Conservation (phyloP, 495 filamentous ascomycete species). For the Neurospora sp. region DNA sequence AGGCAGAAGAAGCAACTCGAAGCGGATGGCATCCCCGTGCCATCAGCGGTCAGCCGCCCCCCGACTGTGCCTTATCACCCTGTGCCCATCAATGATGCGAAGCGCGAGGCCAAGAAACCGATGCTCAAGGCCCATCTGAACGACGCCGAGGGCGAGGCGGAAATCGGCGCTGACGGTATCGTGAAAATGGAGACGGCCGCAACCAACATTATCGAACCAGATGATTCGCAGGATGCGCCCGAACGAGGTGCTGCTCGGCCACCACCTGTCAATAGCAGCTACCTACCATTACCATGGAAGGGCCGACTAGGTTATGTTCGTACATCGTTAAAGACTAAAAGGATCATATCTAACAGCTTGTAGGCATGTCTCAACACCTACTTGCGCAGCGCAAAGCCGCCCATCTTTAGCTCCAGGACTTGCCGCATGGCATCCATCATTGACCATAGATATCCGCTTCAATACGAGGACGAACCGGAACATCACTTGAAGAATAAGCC, state of each 20-base stretch:
- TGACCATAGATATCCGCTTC: constrained; percentile 74
- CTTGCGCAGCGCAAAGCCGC: constrained; percentile 71
- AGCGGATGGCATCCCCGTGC: neutral
- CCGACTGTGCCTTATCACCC: neutral
- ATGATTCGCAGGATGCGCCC: constrained; percentile 27
- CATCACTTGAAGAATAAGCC: constrained; percentile 77
- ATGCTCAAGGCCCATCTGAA: neutral
- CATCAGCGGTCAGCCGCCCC: neutral
- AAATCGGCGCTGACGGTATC: neutral
- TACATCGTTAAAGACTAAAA: constrained; percentile 2
- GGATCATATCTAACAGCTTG: neutral
- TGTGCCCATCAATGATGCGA: neutral
- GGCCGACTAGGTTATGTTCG: constrained; percentile 83
- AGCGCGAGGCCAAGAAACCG: neutral
- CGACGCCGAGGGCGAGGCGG: neutral
- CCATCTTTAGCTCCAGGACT: constrained; percentile 84
- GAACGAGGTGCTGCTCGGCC: constrained; percentile 43
- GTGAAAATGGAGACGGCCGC: neutral
- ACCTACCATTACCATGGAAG: constrained; percentile 87
- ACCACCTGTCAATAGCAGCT: constrained; percentile 75
- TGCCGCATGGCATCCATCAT: constrained; percentile 87
- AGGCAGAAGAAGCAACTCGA: constrained; percentile 20
- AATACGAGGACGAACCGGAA: constrained; percentile 61
- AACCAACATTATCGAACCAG: constrained; percentile 1
- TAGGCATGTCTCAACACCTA: constrained; percentile 91